These are phyloP conservation scores for Coemansia guatemalensis DNA, from an alignment of 192 early-diverging fungal genomes.

Conservation along the genomic window DNA sequence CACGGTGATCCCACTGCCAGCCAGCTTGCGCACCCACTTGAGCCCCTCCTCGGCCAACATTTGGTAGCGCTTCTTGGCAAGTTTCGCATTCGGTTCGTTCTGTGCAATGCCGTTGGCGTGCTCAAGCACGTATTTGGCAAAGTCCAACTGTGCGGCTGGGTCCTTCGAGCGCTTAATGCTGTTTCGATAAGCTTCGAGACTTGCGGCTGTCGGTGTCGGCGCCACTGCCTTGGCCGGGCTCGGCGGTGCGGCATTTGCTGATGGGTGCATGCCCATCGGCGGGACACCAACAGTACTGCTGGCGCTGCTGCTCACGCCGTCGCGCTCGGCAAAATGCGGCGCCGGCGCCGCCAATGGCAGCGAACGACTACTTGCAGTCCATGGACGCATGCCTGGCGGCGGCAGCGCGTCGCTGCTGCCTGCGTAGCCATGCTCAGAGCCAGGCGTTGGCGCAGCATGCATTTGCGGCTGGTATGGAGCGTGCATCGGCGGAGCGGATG, in stretches of 20 bases:
- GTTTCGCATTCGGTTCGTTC: conserved; percentile 67
- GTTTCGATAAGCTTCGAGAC: conserved; percentile 45
- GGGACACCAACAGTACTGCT: conserved; percentile 41
- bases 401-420: conserved; percentile 33
- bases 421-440: conserved; percentile 25
- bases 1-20: conserved; percentile 61
- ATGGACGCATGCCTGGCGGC: conserved; percentile 32
- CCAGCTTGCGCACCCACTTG: conserved; percentile 84
- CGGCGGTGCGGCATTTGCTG: conserved; percentile 13
- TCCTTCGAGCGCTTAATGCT: conserved; percentile 62
- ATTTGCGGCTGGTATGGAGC: conserved; percentile 7
- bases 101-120: conserved; percentile 66
- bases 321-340: conserved; percentile 28
- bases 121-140: conserved; percentile 85
- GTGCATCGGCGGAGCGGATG: conserved; percentile 2
- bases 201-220: conserved; percentile 39
- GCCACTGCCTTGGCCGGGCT: conserved; percentile 23
- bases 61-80: conserved; percentile 69
- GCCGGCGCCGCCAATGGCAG: conserved; percentile 24
- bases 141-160: conserved; percentile 74
- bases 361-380: conserved; percentile 46
- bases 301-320: conserved; percentile 38
- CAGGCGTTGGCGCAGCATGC: not conserved
- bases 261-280: conserved; percentile 33
- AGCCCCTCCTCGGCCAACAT: conserved; percentile 75